Base-by-base conservation (phyloP, 2,329 filamentous ascomycete genomes). In the Colletotrichum phormii region DNA sequence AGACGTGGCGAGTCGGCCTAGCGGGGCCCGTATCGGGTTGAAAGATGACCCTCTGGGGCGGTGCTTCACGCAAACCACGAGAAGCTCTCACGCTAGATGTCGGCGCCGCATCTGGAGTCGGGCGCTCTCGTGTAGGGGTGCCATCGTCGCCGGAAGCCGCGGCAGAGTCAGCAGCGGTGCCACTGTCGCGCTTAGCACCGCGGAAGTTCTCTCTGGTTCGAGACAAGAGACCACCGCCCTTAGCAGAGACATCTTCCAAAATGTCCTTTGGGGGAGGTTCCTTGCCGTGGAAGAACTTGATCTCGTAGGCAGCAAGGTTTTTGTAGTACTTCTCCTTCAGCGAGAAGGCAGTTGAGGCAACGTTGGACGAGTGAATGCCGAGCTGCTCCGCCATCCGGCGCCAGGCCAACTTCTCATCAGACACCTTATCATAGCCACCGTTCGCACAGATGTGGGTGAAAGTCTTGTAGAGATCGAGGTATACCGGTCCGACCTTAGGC, bases 311-410 rank as follows among this genome's bases (percentile, higher is more conserved):
- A 13, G 93, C 93, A 57, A 98, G 89, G 78, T 96, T 95, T 82
- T 95, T 95, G 86, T 97, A 97, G 84, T 97, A 98, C 75, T 93
- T 91, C 68, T 93, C 93, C 84, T 98, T 98, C 68, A 97, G 86
- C 72, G 93, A 89, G 83, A 97, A 97, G 15, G 94, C 95, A 72
- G 95, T 91, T n/a, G 94, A 94, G 7, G 94, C 89, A 75, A 94
- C 91, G 79, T 96, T 95, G 78, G 89, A 88, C 68, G 91, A 91
- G 79, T 91, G 91, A 75, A 95, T 89, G 62, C 94, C 90, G 70
- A 97, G 92, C 77, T 95, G 92, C 65, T 91, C 88, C 13, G 93
- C 94, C 77, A 97, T 89, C 77, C 91, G 91, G 75, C 94, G 90
- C 95, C 95, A 98, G 64, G 94, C 93, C 75, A 97, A 89, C 85